phyloP scores from a whole-genome alignment of 495 filamentous ascomycete species.

The Lasiosphaeria ovina region DNA sequence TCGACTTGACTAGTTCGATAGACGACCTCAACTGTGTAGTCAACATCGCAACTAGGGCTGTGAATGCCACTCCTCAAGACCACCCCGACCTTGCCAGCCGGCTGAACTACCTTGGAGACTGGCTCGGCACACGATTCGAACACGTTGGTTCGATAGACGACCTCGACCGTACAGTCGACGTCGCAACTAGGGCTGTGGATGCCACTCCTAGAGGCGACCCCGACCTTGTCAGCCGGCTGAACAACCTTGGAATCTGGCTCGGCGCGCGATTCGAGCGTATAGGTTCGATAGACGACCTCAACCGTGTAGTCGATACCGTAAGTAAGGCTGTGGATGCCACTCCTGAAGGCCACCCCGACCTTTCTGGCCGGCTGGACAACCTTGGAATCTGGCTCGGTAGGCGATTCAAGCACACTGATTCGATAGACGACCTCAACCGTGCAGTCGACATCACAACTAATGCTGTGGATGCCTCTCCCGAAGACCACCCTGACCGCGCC shows the following conservation, averaged over 20 bases:
- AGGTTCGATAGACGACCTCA: background rate
- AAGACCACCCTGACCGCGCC: background rate
- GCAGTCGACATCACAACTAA: background rate
- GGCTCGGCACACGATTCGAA: background rate
- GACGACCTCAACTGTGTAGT: background rate
- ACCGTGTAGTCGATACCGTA: background rate
- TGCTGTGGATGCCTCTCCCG: background rate
- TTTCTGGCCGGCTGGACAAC: background rate
- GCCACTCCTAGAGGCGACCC: background rate
- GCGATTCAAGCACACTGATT: background rate
- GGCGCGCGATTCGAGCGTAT: background rate
- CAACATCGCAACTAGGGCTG: background rate
- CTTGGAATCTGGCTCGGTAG: background rate
- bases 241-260: background rate
- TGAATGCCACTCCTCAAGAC: background rate
- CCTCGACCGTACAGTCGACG: background rate
- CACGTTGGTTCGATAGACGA: background rate
- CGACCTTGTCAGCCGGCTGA: background rate
- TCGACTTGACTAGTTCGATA: background rate
- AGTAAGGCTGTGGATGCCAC: background rate
- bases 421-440: background rate
- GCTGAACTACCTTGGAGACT: background rate
- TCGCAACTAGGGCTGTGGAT: background rate
- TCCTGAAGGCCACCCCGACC: background rate
- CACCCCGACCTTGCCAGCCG: background rate